These are phyloP conservation scores for Xylaria flabelliformis DNA, from an alignment of 495 filamentous ascomycete genomes.

Conservation along the genomic window DNA sequence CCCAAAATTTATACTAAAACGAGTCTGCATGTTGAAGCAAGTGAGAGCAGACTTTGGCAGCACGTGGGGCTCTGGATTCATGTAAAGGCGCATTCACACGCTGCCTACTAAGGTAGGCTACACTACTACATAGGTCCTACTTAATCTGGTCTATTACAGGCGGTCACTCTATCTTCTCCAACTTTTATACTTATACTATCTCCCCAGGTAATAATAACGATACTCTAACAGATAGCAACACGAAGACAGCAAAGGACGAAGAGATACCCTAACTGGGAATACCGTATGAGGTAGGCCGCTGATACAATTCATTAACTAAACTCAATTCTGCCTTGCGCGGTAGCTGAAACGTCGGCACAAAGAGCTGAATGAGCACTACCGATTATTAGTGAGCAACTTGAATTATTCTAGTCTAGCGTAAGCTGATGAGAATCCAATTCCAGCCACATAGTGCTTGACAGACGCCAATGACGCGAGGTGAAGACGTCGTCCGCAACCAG, in stretches of 20 bases:
- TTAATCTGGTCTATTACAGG: neutral
- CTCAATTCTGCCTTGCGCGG: slow-evolving; percentile 5
- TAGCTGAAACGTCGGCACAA: neutral
- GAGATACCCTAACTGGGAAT: neutral
- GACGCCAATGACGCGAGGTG: slow-evolving; percentile 7
- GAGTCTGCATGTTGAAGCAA: slow-evolving; percentile 9
- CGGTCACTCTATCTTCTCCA: neutral
- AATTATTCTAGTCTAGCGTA: slow-evolving; percentile 1
- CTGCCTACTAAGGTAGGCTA: neutral
- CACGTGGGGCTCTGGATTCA: slow-evolving; percentile 23
- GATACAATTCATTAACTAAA: neutral
- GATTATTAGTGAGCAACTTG: neutral
- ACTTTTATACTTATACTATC: neutral
- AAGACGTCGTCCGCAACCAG: neutral
- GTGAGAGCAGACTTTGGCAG: slow-evolving; percentile 21
- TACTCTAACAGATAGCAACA: neutral
- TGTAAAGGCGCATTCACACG: neutral
- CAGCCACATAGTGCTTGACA: neutral
- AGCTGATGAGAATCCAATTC: slow-evolving; percentile 19
- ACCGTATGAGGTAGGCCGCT: neutral
- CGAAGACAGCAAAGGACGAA: neutral
- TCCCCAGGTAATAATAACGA: neutral
- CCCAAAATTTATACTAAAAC: neutral
- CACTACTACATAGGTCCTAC: neutral
- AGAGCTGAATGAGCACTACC: slow-evolving; percentile 11